These are phyloP conservation scores for Colletotrichum sp. DNA, from an alignment of 2,329 filamentous ascomycete species.

Conservation along the genomic window DNA sequence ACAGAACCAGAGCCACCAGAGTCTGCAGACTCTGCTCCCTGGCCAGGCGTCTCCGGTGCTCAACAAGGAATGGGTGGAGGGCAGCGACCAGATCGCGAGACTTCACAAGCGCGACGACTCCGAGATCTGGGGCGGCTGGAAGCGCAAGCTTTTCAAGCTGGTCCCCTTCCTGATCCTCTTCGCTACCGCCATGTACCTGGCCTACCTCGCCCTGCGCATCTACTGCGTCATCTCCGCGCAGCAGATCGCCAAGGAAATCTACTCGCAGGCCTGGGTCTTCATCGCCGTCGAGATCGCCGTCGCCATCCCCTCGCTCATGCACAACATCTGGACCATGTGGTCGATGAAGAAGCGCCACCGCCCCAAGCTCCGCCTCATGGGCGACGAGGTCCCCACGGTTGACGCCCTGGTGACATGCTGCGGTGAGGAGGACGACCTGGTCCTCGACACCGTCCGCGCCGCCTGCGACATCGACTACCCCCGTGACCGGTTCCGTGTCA, in stretches of 20 bases:
- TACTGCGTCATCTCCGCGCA: slow-evolving; percentile 59
- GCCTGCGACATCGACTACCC: slow-evolving; percentile 63
- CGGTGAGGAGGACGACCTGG: slow-evolving; percentile 59
- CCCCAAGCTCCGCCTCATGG: slow-evolving; percentile 56
- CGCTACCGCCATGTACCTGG: slow-evolving; percentile 47
- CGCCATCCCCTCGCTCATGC: slow-evolving; percentile 59
- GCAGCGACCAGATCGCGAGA: slow-evolving; percentile 38
- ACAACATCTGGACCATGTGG: slow-evolving; percentile 64
- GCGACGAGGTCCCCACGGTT: slow-evolving; percentile 56
- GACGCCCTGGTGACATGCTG: slow-evolving; percentile 65
- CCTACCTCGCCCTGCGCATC: slow-evolving; percentile 57
- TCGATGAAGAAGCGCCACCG: slow-evolving; percentile 59
- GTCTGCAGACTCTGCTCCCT: slow-evolving; percentile 43
- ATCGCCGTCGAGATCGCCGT: slow-evolving; percentile 59
- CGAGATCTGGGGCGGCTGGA: slow-evolving; percentile 52
- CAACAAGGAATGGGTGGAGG: slow-evolving; percentile 36
- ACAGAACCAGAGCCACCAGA: slow-evolving; percentile 48
- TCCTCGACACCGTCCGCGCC: slow-evolving; percentile 62
- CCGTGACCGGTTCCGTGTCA: slow-evolving; percentile 54
- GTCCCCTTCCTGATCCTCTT: slow-evolving; percentile 43
- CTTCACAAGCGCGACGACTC: slow-evolving; percentile 47
- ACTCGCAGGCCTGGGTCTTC: slow-evolving; percentile 61
- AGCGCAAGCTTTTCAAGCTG: slow-evolving; percentile 41
- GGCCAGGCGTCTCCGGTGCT: slow-evolving; percentile 30
- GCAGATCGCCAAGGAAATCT: slow-evolving; percentile 40